A percentile compares a stretch with the other conserved stretches of the same genome.
These are phyloP conservation scores for Xanthoceras sorbifolium DNA, from an alignment of 345 rosid species.

Conservation along the genomic window DNA sequence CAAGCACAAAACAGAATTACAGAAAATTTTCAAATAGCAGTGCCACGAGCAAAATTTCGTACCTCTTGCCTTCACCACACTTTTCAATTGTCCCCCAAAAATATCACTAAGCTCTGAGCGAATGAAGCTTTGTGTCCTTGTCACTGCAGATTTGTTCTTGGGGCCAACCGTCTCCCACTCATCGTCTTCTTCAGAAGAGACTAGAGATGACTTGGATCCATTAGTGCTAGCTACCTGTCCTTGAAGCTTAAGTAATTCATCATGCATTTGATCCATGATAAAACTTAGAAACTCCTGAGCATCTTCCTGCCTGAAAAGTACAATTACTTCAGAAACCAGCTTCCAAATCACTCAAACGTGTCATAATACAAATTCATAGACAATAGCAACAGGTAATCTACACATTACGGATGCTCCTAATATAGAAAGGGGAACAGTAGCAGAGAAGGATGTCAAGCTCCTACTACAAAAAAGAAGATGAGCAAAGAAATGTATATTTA, in stretches of 20 bases:
- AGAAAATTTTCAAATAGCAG: not conserved
- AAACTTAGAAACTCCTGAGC: conserved; percentile 97
- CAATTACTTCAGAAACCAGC: not conserved
- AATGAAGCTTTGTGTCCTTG: conserved; percentile 78
- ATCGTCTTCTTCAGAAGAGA: conserved; percentile 71
- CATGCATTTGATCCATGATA: conserved; percentile 88
- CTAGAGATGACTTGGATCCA: conserved; percentile 48
- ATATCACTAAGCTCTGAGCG: conserved; percentile 80
- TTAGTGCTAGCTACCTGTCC: conserved; percentile 39
- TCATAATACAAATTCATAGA: not conserved
- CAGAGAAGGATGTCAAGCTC: not conserved
- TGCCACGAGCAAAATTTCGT: conserved; percentile 3
- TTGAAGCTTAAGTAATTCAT: conserved; percentile 75
- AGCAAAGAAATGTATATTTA: not conserved
- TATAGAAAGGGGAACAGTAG: not conserved
- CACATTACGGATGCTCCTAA: not conserved
- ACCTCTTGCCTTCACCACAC: conserved; percentile 87
- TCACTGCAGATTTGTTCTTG: conserved; percentile 85
- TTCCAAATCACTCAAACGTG: not conserved
- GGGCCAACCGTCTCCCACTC: conserved; percentile 99
- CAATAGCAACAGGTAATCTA: not conserved
- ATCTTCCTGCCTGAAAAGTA: conserved; percentile 86
- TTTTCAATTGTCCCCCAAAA: conserved; percentile 83
- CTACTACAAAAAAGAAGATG: not conserved
- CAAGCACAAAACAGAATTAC: not conserved